Percentiles rank a stretch among this genome's conserved stretches.
These are phyloP conservation scores for Trichomonascus vanleenenianus DNA, from an alignment of 805 yeast species.

Conservation along the genomic window DNA sequence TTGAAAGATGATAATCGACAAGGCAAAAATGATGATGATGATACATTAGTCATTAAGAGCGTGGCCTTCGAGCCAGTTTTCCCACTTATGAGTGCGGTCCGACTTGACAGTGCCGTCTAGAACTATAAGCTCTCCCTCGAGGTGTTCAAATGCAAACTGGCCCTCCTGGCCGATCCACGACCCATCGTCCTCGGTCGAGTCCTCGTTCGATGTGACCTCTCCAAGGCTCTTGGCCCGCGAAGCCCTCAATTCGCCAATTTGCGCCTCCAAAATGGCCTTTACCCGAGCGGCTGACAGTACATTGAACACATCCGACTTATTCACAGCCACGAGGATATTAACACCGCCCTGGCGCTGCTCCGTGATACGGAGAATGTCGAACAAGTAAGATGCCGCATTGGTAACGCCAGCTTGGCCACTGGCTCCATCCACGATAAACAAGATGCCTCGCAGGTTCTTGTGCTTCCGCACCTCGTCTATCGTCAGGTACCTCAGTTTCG, in stretches of 20 bases:
- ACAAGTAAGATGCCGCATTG: constrained; percentile 51
- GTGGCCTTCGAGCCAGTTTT: constrained; percentile 70
- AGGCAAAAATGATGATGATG: too few relatives aligned
- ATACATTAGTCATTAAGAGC: constrained; percentile 34
- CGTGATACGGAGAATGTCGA: constrained; percentile 50
- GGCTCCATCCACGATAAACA: constrained; percentile 75
- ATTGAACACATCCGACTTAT: constrained; percentile 80
- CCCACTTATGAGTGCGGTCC: constrained; percentile 51
- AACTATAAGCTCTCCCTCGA: constrained; percentile 60
- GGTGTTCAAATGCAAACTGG: constrained; percentile 52
- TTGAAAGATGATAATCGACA: too few relatives aligned
- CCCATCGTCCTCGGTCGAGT: constrained; percentile 34
- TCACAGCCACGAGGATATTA: constrained; percentile 70
- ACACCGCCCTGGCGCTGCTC: constrained; percentile 63
- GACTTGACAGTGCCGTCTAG: constrained; percentile 65
- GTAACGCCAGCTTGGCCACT: constrained; percentile 40
- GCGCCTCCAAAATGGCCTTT: constrained; percentile 50
- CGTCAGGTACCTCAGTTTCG: constrained; percentile 56
- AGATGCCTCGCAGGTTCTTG: constrained; percentile 51
- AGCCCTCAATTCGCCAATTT: constrained; percentile 49
- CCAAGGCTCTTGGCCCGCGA: constrained; percentile 42
- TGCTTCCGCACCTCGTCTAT: constrained; percentile 39
- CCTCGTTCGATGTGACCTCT: constrained; percentile 26
- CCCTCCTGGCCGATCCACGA: constrained; percentile 34
- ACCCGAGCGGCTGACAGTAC: constrained; percentile 64